phyloP scores from a whole-genome alignment of 176 grass and related monocot genomes.

The Oryza punctata region DNA sequence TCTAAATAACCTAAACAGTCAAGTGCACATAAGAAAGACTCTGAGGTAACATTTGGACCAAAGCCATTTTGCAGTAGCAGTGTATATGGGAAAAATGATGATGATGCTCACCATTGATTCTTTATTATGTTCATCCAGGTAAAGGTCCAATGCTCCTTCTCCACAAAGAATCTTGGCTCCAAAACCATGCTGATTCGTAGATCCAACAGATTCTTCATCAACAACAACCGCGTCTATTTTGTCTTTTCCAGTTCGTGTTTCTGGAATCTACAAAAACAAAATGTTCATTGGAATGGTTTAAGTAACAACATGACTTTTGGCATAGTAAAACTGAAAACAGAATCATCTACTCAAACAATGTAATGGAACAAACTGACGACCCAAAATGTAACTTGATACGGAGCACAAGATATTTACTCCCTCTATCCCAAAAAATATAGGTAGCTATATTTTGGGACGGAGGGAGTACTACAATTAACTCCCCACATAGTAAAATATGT shows the following conservation, averaged over 20 bases:
- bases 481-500: neutral
- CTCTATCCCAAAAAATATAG: too few species aligned
- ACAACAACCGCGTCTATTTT: constrained; percentile 75
- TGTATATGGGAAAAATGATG: constrained; percentile 20
- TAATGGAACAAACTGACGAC: neutral
- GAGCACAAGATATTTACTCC: neutral
- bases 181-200: constrained; percentile 37
- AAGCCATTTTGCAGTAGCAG: neutral
- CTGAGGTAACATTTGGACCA: neutral
- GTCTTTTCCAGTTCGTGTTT: constrained; percentile 51
- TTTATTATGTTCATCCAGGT: constrained; percentile 43
- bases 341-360: neutral
- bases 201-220: constrained; percentile 63
- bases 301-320: neutral
- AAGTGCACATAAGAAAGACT: neutral
- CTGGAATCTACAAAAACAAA: constrained; percentile 48
- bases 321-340: neutral
- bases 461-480: neutral
- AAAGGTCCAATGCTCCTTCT: constrained; percentile 58
- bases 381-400: neutral
- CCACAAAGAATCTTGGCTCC: constrained; percentile 74
- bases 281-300: neutral
- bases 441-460: too few species aligned
- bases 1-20: neutral
- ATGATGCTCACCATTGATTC: constrained; percentile 13